Evolutionary conservation across 1,284 basidiomycete genomes (phyloP).

Genomic region (Pascua guehoae): DNA sequence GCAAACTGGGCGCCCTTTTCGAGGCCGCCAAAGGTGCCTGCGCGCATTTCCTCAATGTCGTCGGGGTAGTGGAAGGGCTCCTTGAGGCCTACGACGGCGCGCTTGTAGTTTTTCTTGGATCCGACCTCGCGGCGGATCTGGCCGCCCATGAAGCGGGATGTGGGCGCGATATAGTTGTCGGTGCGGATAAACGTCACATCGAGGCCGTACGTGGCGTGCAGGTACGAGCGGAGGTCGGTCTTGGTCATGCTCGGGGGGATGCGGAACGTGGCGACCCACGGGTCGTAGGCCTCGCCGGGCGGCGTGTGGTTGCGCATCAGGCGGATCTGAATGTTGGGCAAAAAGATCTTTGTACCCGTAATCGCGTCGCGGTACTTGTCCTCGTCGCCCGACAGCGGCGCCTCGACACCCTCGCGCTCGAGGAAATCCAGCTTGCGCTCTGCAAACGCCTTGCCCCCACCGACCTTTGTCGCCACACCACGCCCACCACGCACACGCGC

Average conservation of each 20-base stretch:
- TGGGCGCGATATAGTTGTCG: constrained; percentile 71
- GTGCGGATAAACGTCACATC: constrained; percentile 89
- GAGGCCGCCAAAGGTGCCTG: constrained; percentile 18
- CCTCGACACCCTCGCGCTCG: constrained; percentile 11
- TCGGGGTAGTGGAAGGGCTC: constrained; percentile 89
- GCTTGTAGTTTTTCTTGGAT: constrained; percentile 66
- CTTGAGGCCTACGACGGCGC: constrained; percentile 78
- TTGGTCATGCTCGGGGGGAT: constrained; percentile 79
- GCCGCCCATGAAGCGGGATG: constrained; percentile 45
- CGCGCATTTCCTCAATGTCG: constrained; percentile 67
- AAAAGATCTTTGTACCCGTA: constrained; percentile 75
- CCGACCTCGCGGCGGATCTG: constrained; percentile 35
- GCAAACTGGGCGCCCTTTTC: constrained; percentile 52
- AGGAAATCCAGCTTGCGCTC: constrained; percentile 10
- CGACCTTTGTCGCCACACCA: background rate
- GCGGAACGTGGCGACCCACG: constrained; percentile 90
- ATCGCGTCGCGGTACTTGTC: constrained; percentile 47
- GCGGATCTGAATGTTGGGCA: constrained; percentile 80
- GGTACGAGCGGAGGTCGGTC: constrained; percentile 82
- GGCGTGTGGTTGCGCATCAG: constrained; percentile 81
- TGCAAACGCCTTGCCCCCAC: background rate
- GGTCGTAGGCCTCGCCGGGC: constrained; percentile 77
- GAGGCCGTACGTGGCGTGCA: constrained; percentile 77
- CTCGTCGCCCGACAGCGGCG: background rate
- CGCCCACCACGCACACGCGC: constrained; percentile 34